Evolutionary conservation across 2,329 filamentous ascomycete genomes (phyloP), one percentile per base, ranked within the genome.

Genomic region (Emergomyces orientalis): DNA sequence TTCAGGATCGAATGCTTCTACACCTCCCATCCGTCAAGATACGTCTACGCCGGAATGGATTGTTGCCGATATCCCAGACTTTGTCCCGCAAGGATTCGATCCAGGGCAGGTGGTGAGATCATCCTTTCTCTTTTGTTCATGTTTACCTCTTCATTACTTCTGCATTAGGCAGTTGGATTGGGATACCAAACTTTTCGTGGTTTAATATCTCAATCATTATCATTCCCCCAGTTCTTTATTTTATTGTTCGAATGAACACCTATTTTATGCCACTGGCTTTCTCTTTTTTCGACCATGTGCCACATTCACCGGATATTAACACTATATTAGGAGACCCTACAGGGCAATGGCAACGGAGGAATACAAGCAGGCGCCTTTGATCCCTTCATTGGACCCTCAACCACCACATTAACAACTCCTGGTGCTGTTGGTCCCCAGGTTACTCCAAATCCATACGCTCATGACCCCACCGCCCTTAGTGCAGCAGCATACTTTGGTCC

Each of bases 371-470:
- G 78, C 49, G 73, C 79, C 6, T 88, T 80, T 68, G 87, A 90
- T 72, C 84, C 86, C 2, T 91, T 89, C 69, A 80, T 82, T 62
- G 84, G 88, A 73, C 74, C 82, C 5, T 59, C 56, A 30, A 74
- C 79, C 27, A 80, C 87, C 47, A 71, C 80, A 68, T 65, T 85
- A 81, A 71, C 78, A 74, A 64, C 76, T 82, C 52, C 80, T 71
- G 63, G 72, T 79, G 32, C 70, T 34, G 72, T 78, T 59, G 71
- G 71, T 11, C 71, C 69, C 60, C 68, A 76, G 25, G 74, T 84
- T 30, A 84, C 81, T 54, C 86, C 81, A 66, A 91, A 90, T 69
- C 90, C 91, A 1, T 97, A 96, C 74, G 85, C 87, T 1, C 87
- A 91, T 68, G 89, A 94, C 64, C 82, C 85, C 49, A 69, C 74